Percentiles rank a stretch among this genome's conserved stretches.
phyloP scores from a whole-genome alignment of 2,329 filamentous ascomycete species.

The Colletotrichum sp. region DNA sequence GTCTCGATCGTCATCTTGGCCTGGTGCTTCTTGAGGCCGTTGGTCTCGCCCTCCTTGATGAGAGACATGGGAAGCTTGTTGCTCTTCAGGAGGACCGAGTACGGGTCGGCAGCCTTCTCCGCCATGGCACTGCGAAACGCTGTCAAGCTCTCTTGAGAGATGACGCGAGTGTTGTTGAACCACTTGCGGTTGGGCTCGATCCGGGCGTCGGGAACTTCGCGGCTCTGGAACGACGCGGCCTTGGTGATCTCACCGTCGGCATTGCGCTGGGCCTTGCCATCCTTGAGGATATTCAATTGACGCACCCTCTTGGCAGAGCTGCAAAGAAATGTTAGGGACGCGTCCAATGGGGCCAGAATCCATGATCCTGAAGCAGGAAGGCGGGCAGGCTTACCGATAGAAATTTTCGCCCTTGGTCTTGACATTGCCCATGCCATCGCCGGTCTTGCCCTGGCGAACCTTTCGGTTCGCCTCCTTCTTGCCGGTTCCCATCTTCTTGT shows the following conservation, averaged over 20 bases:
- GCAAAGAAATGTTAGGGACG: neutral
- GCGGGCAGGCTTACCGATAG: slow-evolving; percentile 68
- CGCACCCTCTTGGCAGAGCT: slow-evolving; percentile 84
- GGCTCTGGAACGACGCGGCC: slow-evolving; percentile 82
- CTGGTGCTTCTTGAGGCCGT: slow-evolving; percentile 88
- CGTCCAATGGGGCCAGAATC: neutral
- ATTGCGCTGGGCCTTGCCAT: slow-evolving; percentile 82
- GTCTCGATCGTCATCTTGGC: slow-evolving; percentile 94
- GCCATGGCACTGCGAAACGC: slow-evolving; percentile 92
- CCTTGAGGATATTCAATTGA: slow-evolving; percentile 87
- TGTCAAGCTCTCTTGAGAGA: slow-evolving; percentile 85
- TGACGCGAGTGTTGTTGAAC: slow-evolving; percentile 93
- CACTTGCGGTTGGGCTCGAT: slow-evolving; percentile 97
- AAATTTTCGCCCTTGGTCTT: slow-evolving; percentile 98
- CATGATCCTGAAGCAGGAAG: neutral
- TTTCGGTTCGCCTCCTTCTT: slow-evolving; percentile 91
- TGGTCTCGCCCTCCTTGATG: slow-evolving; percentile 78
- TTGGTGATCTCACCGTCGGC: slow-evolving; percentile 83
- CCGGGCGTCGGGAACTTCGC: slow-evolving; percentile 79
- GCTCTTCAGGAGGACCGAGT: slow-evolving; percentile 91
- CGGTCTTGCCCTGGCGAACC: slow-evolving; percentile 81
- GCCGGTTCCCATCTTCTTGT: slow-evolving; percentile 73
- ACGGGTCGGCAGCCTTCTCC: slow-evolving; percentile 87
- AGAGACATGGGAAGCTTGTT: slow-evolving; percentile 97
- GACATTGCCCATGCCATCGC: slow-evolving; percentile 90